Conservation (phyloP, 805 yeast species). For the Pichia scutulata region DNA sequence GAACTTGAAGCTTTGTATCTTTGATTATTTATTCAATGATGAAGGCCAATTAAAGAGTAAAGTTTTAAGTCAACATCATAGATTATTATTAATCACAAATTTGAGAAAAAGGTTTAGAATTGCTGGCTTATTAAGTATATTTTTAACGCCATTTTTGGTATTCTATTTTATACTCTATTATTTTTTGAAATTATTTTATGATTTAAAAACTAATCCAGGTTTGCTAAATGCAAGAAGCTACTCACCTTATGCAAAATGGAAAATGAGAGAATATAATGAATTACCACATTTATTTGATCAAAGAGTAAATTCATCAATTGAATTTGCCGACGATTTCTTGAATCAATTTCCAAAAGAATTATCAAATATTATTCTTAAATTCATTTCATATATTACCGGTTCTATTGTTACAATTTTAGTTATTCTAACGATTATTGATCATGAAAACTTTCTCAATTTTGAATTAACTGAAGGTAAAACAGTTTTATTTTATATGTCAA, state of each 20-base stretch:
- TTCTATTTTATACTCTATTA: conserved; percentile 74
- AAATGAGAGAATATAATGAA: conserved; percentile 88
- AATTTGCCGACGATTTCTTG: conserved; percentile 74
- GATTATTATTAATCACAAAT: conserved; percentile 60
- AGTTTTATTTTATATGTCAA: conserved; percentile 78
- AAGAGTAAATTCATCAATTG: conserved; percentile 68
- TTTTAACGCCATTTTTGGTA: conserved; percentile 81
- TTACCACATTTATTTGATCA: conserved; percentile 80
- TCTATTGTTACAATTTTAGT: conserved; percentile 87
- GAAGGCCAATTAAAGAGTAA: conserved; percentile 72
- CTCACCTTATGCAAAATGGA: conserved; percentile 94
- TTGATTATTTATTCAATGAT: conserved; percentile 77
- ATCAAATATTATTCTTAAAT: conserved; percentile 46
- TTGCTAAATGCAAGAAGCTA: conserved; percentile 77
- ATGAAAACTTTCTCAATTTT: conserved; percentile 83
- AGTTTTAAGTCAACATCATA: conserved; percentile 62
- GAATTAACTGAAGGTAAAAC: conserved; percentile 79
- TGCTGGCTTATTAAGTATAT: conserved; percentile 78
- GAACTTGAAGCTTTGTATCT: conserved; percentile 83
- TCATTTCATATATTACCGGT: conserved; percentile 71
- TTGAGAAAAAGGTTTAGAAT: conserved; percentile 71
- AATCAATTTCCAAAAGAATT: conserved; percentile 87
- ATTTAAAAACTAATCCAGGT: conserved; percentile 82
- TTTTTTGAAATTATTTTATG: conserved; percentile 88
- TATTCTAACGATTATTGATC: conserved; percentile 68